Evolutionary conservation across 257 asterid genomes (phyloP), one percentile per base, ranked within the genome.

Genomic region (Fraxinus americana): DNA sequence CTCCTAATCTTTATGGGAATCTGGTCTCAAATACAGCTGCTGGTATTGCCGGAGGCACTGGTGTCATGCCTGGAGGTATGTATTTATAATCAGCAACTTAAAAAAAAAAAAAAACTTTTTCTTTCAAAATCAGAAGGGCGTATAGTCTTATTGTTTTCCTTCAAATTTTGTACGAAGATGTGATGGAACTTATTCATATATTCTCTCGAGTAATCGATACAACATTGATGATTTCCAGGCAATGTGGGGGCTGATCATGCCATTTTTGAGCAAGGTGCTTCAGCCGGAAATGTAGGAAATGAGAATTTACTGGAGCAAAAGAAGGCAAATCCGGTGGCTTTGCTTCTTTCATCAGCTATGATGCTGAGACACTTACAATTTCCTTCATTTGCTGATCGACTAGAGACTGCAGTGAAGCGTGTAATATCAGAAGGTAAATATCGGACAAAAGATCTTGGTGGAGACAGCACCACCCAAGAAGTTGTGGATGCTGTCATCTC

Each of bases 31-130:
- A 96, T 84, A 90, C 88, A 50, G 98, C 98, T 41, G 99, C 99
- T 74, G 99, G 99, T 88, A 93, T 96, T 84, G 98, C 98, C 48
- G 99, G 99, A 74, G 99, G 99, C 67, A 92, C 97, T 29, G 99
- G 99, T 71, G 93, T 96, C 87, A 96, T 94, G 97, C 99, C 96
- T 76, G 97, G 98, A 67, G 97, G 97, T 93, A 85, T 57, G 78
- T 73, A 76, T 63, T 54, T 76, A 76, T 63, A 39, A 68, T 78
- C 69, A 78, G n/a, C 81, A 30, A 61, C 71, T 78, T 48, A 45
- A 52, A 3, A 66, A 25, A 25, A 25, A 25, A 25, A 34, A 34
- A 34, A 13, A n/a, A 39, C 59, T 78, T 7, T 36, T 52, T 11
- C 69, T 57, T 38, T 61, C 9, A 23, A 25, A 71, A 45, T 35